Conservation (phyloP, 2,329 filamentous ascomycete species). For the Emmonsiellopsis sp. region DNA sequence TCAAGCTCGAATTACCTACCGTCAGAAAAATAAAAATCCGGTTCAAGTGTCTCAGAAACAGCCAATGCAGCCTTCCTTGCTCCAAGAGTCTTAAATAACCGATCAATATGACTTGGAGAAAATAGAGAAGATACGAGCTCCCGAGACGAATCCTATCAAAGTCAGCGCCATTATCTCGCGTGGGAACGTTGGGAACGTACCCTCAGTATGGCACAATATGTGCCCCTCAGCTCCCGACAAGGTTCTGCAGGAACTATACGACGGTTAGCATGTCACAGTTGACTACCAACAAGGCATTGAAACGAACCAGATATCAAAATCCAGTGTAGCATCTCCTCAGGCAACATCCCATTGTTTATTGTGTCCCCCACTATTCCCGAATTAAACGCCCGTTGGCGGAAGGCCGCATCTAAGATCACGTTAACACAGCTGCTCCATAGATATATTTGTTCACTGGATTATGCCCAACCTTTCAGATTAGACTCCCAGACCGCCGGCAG, state of each 20-base stretch:
- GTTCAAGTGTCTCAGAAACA: constrained; percentile 19
- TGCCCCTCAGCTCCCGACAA: constrained; percentile 47
- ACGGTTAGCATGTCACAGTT: neutral
- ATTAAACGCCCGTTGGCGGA: constrained; percentile 51
- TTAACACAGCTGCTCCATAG: neutral
- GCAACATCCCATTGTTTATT: constrained; percentile 39
- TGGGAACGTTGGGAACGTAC: constrained; percentile 26
- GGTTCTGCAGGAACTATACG: constrained; percentile 44
- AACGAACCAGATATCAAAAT: constrained; percentile 35
- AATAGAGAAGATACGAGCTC: constrained; percentile 24
- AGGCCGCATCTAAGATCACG: constrained; percentile 32
- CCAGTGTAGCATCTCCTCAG: constrained; percentile 60
- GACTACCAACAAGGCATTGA: neutral
- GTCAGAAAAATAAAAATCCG: constrained; percentile 19
- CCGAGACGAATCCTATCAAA: constrained; percentile 18
- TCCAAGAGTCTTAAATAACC: constrained; percentile 52
- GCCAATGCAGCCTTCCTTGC: constrained; percentile 41
- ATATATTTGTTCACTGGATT: neutral
- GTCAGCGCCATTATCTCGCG: constrained; percentile 7
- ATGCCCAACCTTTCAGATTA: constrained; percentile 25
- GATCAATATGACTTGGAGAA: constrained; percentile 34
- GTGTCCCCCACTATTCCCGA: constrained; percentile 54
- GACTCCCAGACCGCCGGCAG: constrained; percentile 21
- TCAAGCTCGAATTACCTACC: constrained; percentile 1
- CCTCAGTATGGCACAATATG: constrained; percentile 51